Evolutionary conservation across 1,139 yeast genomes (phyloP).

Genomic region (Debaryomycetaceae sp.): DNA sequence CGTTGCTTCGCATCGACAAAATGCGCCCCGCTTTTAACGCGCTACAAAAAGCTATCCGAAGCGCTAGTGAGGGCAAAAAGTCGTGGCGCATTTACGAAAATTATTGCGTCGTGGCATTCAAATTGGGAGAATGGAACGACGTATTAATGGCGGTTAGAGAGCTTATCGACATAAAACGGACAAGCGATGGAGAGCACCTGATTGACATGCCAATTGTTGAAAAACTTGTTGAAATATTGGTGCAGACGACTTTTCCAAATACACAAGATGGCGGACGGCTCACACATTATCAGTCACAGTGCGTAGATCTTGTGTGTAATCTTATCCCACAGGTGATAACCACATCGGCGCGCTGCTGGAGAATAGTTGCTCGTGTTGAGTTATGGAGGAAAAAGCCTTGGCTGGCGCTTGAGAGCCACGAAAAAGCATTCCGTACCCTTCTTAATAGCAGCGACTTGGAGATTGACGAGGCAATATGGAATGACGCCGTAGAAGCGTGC

Average conservation of each 20-base stretch:
- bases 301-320: slow-evolving; percentile 59
- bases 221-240: slow-evolving; percentile 56
- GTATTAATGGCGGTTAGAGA: slow-evolving; percentile 64
- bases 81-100: slow-evolving; percentile 94
- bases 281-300: slow-evolving; percentile 52
- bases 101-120: slow-evolving; percentile 70
- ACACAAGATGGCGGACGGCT: slow-evolving; percentile 25
- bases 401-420: slow-evolving; percentile 78
- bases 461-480: slow-evolving; percentile 57
- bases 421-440: slow-evolving; percentile 73
- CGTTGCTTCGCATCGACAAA: slow-evolving; percentile 57
- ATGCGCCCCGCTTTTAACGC: slow-evolving; percentile 75
- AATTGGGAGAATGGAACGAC: slow-evolving; percentile 77
- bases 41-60: slow-evolving; percentile 61
- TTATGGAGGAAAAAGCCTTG: slow-evolving; percentile 83
- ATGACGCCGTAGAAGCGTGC: slow-evolving; percentile 72
- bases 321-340: slow-evolving; percentile 61
- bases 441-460: slow-evolving; percentile 57
- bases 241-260: slow-evolving; percentile 41
- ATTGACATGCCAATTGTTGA: slow-evolving; percentile 73
- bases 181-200: slow-evolving; percentile 48
- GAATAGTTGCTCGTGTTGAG: slow-evolving; percentile 72
- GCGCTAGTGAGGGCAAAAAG: slow-evolving; percentile 51
- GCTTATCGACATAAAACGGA: slow-evolving; percentile 39
- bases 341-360: slow-evolving; percentile 69